A percentile compares a stretch with the other conserved stretches of the same genome.
Conservation (phyloP, 2,329 filamentous ascomycete species). For the Talaromyces sp. region DNA sequence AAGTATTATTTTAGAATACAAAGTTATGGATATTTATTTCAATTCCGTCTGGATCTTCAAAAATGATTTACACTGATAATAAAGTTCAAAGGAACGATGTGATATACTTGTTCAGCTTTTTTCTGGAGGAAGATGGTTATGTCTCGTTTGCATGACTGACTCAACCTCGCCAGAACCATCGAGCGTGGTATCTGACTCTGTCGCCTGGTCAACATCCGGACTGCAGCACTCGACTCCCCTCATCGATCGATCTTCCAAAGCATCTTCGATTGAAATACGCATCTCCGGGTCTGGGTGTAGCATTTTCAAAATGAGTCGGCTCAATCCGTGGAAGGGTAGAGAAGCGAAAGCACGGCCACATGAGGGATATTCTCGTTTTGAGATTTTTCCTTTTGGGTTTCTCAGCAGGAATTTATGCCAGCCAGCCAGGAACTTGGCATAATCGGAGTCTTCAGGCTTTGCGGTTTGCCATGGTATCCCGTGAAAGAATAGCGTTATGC, state of each 20-base stretch:
- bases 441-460: conserved; percentile 53
- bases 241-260: conserved; percentile 67
- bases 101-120: conserved; percentile 15
- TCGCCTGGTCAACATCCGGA: conserved; percentile 59
- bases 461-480: conserved; percentile 72
- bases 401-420: conserved; percentile 65
- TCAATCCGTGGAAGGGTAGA: conserved; percentile 47
- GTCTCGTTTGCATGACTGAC: conserved; percentile 23
- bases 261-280: conserved; percentile 64
- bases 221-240: conserved; percentile 75
- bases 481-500: conserved; percentile 68
- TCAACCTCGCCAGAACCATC: conserved; percentile 22
- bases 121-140: conserved; percentile 28
- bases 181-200: conserved; percentile 28
- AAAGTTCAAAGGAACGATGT: too few relatives aligned
- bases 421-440: conserved; percentile 58
- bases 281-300: conserved; percentile 70
- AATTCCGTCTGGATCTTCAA: not conserved
- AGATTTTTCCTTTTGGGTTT: conserved; percentile 47
- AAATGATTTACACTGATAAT: not conserved
- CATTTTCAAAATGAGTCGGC: conserved; percentile 72
- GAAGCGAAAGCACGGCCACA: conserved; percentile 60
- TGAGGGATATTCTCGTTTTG: conserved; percentile 61
- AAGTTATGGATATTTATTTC: not conserved
- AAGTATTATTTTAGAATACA: not conserved